Conservation (phyloP, 208 protist species). For the Trypanosoma melophagium region DNA sequence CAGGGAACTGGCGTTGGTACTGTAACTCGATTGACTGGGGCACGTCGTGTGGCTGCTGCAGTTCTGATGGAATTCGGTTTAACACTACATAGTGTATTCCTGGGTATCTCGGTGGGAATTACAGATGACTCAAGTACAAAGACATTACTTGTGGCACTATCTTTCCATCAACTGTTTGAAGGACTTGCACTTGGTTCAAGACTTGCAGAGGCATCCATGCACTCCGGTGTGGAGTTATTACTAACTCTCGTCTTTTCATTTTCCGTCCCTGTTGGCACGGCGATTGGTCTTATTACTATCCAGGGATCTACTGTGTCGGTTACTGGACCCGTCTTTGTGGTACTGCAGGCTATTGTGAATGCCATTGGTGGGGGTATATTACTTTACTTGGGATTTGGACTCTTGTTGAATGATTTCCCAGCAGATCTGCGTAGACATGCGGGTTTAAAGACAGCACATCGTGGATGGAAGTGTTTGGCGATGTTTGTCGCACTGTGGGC, state of each 20-base stretch:
- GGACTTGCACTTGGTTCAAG: constrained; percentile 29
- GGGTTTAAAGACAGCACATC: neutral
- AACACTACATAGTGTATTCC: constrained; percentile 65
- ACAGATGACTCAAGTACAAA: constrained; percentile 30
- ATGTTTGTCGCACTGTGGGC: constrained; percentile 44
- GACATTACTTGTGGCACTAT: constrained; percentile 22
- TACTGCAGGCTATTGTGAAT: constrained; percentile 45
- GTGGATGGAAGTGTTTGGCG: constrained; percentile 11
- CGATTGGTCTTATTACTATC: constrained; percentile 33
- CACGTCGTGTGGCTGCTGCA: neutral
- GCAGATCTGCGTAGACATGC: constrained; percentile 32
- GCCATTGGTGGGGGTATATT: constrained; percentile 54
- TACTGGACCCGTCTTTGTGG: constrained; percentile 35
- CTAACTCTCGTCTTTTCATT: constrained; percentile 49
- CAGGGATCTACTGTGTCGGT: constrained; percentile 25
- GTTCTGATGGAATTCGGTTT: constrained; percentile 53
- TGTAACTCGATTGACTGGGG: neutral
- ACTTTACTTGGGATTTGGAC: constrained; percentile 54
- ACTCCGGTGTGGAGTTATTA: constrained; percentile 27
- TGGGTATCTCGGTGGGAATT: constrained; percentile 59
- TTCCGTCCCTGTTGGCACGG: constrained; percentile 50
- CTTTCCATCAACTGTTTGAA: constrained; percentile 36
- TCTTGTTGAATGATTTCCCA: constrained; percentile 59
- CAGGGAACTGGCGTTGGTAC: neutral
- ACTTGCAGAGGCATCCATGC: constrained; percentile 26